Evolutionary conservation across 768 basidiomycete species (phyloP).

Genomic region (Boletellus ananiceps): DNA sequence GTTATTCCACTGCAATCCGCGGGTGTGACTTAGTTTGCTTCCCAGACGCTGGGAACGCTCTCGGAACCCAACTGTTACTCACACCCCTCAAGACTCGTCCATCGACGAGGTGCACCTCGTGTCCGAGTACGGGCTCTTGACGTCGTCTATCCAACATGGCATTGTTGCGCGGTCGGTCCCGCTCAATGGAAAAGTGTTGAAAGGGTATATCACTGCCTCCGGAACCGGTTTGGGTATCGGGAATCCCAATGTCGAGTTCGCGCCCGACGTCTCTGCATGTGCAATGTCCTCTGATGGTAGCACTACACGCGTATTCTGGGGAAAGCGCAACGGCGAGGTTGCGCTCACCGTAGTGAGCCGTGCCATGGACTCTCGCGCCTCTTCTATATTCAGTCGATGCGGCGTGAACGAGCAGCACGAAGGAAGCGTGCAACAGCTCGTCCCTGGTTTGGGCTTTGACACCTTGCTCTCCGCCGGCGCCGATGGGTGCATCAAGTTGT

Average conservation of each 20-base stretch:
- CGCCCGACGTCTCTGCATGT: slow-evolving; percentile 60
- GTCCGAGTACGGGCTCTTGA: slow-evolving; percentile 50
- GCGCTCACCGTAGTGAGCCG: slow-evolving; percentile 52
- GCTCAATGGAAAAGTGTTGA: slow-evolving; percentile 61
- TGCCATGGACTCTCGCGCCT: slow-evolving; percentile 53
- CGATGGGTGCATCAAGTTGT: slow-evolving; percentile 71
- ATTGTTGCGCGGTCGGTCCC: slow-evolving; percentile 71
- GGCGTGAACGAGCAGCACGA: slow-evolving; percentile 55
- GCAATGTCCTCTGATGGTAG: slow-evolving; percentile 57
- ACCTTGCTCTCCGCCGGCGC: slow-evolving; percentile 49
- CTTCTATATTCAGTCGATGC: slow-evolving; percentile 46
- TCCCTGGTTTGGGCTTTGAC: slow-evolving; percentile 41
- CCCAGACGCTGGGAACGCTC: slow-evolving; percentile 69
- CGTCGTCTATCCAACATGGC: slow-evolving; percentile 62
- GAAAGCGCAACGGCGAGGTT: slow-evolving; percentile 64
- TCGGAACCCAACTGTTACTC: slow-evolving; percentile 53
- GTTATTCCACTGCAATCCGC: slow-evolving; percentile 5
- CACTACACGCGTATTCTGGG: slow-evolving; percentile 70
- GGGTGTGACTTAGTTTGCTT: background rate
- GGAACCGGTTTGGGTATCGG: slow-evolving; percentile 57
- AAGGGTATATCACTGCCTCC: slow-evolving; percentile 65
- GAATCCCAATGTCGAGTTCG: slow-evolving; percentile 73
- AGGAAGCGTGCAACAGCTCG: slow-evolving; percentile 51
- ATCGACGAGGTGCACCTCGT: slow-evolving; percentile 60
- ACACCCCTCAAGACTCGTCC: slow-evolving; percentile 56